Conservation (phyloP, 2,329 filamentous ascomycete genomes). For the Sphaerulina vaccinii region DNA sequence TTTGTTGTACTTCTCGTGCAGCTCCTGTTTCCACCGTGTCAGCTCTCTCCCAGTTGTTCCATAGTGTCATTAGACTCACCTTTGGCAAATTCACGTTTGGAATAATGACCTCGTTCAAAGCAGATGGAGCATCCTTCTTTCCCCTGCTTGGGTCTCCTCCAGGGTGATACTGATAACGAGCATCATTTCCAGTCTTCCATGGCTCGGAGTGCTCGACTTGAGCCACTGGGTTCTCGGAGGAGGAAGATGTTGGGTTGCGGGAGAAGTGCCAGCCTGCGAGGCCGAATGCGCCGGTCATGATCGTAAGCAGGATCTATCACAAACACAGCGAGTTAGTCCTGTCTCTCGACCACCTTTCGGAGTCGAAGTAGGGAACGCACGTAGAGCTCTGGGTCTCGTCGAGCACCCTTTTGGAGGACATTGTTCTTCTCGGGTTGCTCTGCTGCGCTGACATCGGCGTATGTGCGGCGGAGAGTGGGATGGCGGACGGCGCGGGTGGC, state of each 20-base stretch:
- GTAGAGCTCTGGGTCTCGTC: conserved; percentile 72
- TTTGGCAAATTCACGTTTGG: conserved; percentile 91
- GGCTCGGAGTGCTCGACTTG: conserved; percentile 80
- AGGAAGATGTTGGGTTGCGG: conserved; percentile 78
- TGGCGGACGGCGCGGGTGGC: conserved; percentile 41
- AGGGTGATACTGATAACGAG: conserved; percentile 68
- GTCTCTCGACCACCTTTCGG: background rate
- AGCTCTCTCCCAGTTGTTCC: background rate
- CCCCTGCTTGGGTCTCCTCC: conserved; percentile 74
- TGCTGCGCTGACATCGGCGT: conserved; percentile 44
- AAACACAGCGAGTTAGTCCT: conserved; percentile 3
- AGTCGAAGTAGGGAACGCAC: conserved; percentile 47
- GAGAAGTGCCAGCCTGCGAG: conserved; percentile 89
- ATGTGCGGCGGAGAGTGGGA: conserved; percentile 34
- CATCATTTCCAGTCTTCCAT: conserved; percentile 71
- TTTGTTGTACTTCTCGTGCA: conserved; percentile 99
- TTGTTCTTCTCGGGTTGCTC: conserved; percentile 45
- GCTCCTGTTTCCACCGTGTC: conserved; percentile 55
- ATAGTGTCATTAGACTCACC: conserved; percentile 54
- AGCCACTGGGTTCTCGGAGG: conserved; percentile 74
- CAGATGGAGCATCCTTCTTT: conserved; percentile 88
- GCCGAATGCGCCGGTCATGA: conserved; percentile 86
- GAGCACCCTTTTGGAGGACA: conserved; percentile 62
- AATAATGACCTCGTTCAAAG: conserved; percentile 90
- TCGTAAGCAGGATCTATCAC: conserved; percentile 78